A percentile compares a stretch with the other conserved stretches of the same genome.
These are phyloP conservation scores for Liriodendron chinense DNA, from an alignment of 164 flowering plant genomes.

Conservation along the genomic window DNA sequence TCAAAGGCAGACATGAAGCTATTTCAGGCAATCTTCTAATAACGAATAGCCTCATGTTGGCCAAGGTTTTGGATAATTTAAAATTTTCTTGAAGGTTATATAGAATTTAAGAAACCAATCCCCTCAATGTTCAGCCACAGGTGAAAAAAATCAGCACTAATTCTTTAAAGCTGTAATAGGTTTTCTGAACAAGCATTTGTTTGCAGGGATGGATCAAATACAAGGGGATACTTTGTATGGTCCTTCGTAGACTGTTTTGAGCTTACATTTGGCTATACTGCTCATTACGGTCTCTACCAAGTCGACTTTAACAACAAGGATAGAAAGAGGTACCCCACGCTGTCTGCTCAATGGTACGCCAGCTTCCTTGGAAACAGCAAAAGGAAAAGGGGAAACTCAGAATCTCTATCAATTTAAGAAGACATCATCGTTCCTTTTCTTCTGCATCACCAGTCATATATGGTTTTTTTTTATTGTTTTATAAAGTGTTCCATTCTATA, in stretches of 20 bases:
- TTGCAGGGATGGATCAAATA: slow-evolving; percentile 20
- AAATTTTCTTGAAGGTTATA: not conserved
- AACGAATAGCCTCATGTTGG: too few relatives aligned
- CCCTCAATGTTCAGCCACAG: not conserved
- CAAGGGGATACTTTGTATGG: slow-evolving; percentile 19
- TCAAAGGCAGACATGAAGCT: not conserved
- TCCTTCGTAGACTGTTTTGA: slow-evolving; percentile 16
- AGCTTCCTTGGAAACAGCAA: slow-evolving; percentile 10
- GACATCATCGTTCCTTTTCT: not conserved
- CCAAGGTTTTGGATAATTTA: not conserved
- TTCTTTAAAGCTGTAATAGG: not conserved
- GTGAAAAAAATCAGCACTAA: not conserved
- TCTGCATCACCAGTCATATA: not conserved
- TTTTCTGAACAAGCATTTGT: not conserved
- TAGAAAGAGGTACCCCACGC: slow-evolving; percentile 7
- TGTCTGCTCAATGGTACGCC: slow-evolving; percentile 18
- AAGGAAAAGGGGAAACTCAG: not conserved
- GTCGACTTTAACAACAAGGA: slow-evolving; percentile 13
- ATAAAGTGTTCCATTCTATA: too few relatives aligned
- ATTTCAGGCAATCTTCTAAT: too few relatives aligned
- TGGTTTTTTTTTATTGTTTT: too few relatives aligned
- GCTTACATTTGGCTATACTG: slow-evolving; percentile 4
- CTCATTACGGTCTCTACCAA: slow-evolving; percentile 14
- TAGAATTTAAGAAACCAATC: not conserved
- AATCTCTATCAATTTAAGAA: not conserved